Conservation (phyloP, 2,329 filamentous ascomycete genomes). For the Colletotrichum eleusines region DNA sequence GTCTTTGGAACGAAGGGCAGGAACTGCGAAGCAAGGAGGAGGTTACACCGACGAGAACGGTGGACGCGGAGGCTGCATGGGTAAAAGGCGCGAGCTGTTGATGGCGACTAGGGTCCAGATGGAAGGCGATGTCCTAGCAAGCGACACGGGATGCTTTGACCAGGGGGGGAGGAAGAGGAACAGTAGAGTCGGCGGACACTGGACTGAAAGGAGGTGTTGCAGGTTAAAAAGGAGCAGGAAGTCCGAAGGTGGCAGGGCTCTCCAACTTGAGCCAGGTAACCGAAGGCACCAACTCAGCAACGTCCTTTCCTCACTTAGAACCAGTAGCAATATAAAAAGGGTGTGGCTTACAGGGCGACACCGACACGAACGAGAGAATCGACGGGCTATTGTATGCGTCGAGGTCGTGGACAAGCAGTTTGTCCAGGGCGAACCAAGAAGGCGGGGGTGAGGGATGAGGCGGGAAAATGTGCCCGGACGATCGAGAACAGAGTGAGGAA, state of each 20-base stretch:
- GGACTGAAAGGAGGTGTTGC: not conserved
- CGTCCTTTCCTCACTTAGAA: not conserved
- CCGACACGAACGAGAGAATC: not conserved
- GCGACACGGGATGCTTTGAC: too few relatives aligned
- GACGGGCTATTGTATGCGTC: not conserved
- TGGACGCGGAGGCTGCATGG: constrained; percentile 29
- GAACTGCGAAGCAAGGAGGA: constrained; percentile 21
- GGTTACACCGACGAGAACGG: constrained; percentile 26
- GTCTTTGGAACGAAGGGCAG: not conserved
- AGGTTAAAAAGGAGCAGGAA: not conserved
- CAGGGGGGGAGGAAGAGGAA: not conserved
- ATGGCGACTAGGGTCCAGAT: not conserved
- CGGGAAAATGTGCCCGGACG: not conserved
- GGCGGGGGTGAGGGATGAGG: not conserved
- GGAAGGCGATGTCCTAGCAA: not conserved
- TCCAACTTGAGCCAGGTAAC: not conserved
- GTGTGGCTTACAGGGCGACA: not conserved
- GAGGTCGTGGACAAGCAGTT: not conserved
- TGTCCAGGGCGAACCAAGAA: not conserved
- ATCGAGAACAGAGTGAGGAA: not conserved
- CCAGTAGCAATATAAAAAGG: not conserved
- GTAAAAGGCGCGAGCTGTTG: not conserved
- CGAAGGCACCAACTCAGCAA: too few relatives aligned
- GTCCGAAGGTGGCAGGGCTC: not conserved
- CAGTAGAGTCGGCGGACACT: not conserved